phyloP scores from a whole-genome alignment of 2,329 filamentous ascomycete species.

The Chalaropsis ovoidea region DNA sequence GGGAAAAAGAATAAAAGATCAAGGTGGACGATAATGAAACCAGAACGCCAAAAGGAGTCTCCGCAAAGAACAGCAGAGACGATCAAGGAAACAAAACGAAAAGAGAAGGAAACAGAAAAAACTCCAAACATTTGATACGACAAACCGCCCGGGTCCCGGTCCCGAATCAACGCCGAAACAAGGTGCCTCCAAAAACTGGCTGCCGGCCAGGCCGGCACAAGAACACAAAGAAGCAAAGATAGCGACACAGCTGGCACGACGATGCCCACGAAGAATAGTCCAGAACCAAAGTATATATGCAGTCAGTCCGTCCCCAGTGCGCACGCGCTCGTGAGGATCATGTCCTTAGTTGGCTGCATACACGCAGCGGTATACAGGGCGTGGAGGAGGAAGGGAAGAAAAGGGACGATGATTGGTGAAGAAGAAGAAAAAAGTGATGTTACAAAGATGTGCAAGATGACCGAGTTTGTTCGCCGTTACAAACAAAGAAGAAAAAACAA shows the following conservation, averaged over 20 bases:
- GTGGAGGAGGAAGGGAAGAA: slow-evolving; percentile 7
- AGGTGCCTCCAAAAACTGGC: slow-evolving; percentile 6
- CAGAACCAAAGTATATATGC: slow-evolving; percentile 18
- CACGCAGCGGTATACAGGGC: slow-evolving; percentile 9
- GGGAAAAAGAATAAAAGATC: neutral
- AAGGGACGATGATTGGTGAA: neutral
- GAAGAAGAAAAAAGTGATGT: slow-evolving; percentile 1
- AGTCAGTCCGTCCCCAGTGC: neutral
- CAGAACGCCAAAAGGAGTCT: neutral
- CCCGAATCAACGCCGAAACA: slow-evolving; percentile 13
- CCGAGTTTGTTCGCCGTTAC: neutral
- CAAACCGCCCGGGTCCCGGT: neutral
- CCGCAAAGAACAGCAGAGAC: neutral
- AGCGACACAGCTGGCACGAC: neutral
- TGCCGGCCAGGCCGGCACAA: neutral
- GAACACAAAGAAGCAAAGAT: slow-evolving; percentile 12
- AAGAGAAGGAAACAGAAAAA: slow-evolving; percentile 3
- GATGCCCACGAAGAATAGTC: neutral
- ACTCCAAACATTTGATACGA: slow-evolving; percentile 1
- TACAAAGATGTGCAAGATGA: slow-evolving; percentile 16
- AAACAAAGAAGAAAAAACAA: neutral
- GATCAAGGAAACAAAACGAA: neutral
- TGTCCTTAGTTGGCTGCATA: slow-evolving; percentile 10
- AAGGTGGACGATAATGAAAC: neutral
- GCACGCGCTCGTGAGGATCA: neutral